Evolutionary conservation across 805 yeast species (phyloP).

Genomic region (Myxozyma neotropica): DNA sequence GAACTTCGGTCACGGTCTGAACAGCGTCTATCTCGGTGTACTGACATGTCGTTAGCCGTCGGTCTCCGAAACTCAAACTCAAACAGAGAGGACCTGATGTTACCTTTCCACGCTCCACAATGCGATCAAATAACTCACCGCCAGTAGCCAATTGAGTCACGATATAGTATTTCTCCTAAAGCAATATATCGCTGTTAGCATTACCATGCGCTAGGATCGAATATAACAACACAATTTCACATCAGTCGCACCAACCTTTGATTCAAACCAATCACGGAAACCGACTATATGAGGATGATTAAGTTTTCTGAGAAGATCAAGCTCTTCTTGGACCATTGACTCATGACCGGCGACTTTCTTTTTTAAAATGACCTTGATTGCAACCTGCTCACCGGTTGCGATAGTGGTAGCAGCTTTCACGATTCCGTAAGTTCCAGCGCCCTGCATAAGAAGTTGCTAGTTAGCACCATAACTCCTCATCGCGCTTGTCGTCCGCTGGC

Average conservation of each 20-base stretch:
- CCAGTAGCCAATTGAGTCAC: conserved; percentile 95
- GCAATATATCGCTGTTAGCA: not conserved
- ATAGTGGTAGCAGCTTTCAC: conserved; percentile 72
- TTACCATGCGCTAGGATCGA: too few relatives aligned
- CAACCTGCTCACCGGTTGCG: conserved; percentile 68
- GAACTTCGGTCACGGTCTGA: conserved; percentile 67
- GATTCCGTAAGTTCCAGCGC: conserved; percentile 95
- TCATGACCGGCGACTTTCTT: conserved; percentile 82
- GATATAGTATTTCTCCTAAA: conserved; percentile 77
- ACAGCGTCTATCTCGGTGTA: conserved; percentile 91
- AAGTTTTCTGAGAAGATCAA: conserved; percentile 65
- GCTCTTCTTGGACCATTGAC: conserved; percentile 75
- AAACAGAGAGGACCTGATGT: too few relatives aligned
- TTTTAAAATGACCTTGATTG: conserved; percentile 84
- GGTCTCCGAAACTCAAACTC: too few relatives aligned
- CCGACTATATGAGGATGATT: conserved; percentile 87
- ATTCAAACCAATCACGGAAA: conserved; percentile 90
- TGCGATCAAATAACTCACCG: conserved; percentile 91
- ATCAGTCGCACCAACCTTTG: conserved; percentile 52
- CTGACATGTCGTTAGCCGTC: conserved; percentile 39
- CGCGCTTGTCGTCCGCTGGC: too few relatives aligned
- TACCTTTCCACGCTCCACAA: conserved; percentile 63
- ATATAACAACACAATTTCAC: too few relatives aligned
- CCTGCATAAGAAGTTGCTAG: conserved; percentile 42
- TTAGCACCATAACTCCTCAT: too few relatives aligned